phyloP scores from a whole-genome alignment of 345 rosid species.

The Cardamine occulta region DNA sequence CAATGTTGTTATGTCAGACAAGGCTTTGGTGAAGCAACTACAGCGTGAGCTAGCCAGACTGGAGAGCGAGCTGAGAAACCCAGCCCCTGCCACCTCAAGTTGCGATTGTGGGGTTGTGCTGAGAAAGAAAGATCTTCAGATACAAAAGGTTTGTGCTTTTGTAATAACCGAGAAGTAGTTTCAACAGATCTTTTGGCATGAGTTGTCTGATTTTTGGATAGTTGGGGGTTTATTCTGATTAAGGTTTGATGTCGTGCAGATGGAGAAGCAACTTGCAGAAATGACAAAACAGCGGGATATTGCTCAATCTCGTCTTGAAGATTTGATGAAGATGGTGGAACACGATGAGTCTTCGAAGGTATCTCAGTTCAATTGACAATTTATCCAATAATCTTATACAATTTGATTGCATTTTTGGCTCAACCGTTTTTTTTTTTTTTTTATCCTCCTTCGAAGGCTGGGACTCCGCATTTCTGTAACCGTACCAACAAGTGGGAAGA shows the following conservation, averaged over 20 bases:
- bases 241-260: conserved; percentile 52
- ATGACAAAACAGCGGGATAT: conserved; percentile 83
- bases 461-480: conserved; percentile 43
- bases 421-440: not conserved
- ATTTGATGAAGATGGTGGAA: conserved; percentile 68
- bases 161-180: conserved; percentile 23
- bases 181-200: conserved; percentile 22
- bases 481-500: conserved; percentile 66
- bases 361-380: conserved; percentile 37
- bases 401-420: not conserved
- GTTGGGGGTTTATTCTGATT: conserved; percentile 28
- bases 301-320: conserved; percentile 78
- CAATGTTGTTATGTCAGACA: conserved; percentile 98
- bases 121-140: conserved; percentile 88
- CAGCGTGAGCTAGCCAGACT: conserved; percentile 91
- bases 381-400: conserved; percentile 17
- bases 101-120: conserved; percentile 66
- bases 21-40: conserved; percentile 94
- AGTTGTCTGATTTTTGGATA: conserved; percentile 16
- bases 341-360: conserved; percentile 61
- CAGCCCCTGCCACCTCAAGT: conserved; percentile 59
- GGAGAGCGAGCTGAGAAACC: conserved; percentile 85
- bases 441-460: conserved; percentile 47
- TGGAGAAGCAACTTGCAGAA: conserved; percentile 86
- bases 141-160: conserved; percentile 68